These are phyloP conservation scores for Triangularia verruculosa DNA, from an alignment of 2,329 filamentous ascomycete genomes.

Conservation along the genomic window DNA sequence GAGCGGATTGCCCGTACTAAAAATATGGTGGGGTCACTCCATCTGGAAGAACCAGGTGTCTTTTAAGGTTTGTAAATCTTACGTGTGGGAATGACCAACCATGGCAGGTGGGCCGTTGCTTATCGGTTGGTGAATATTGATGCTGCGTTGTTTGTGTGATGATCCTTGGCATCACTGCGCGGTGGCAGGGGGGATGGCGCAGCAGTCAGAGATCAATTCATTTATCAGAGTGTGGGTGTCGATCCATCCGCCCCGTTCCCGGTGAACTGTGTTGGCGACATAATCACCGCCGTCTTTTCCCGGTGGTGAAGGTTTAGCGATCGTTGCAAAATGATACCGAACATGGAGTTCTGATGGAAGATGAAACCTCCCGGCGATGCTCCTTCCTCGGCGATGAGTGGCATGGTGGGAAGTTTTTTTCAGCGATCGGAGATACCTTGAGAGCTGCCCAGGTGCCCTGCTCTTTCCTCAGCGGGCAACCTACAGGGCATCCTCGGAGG, in stretches of 20 bases:
- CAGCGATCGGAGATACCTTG: too few species aligned
- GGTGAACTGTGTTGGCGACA: too few species aligned
- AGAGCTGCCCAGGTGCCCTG: too few species aligned
- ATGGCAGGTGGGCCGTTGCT: not conserved
- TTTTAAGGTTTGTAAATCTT: not conserved
- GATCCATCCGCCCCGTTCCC: not conserved
- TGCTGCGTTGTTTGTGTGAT: conserved; percentile 4
- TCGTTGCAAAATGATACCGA: too few species aligned
- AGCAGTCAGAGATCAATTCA: not conserved
- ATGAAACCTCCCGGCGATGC: too few species aligned
- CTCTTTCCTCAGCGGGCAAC: too few species aligned
- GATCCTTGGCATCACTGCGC: conserved; percentile 4
- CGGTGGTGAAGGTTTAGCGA: too few species aligned
- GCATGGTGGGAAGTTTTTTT: too few species aligned
- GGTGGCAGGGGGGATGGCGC: not conserved
- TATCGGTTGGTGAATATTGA: not conserved
- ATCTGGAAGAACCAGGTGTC: not conserved
- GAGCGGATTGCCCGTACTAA: not conserved
- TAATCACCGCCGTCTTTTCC: too few species aligned
- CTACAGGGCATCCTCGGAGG: too few species aligned
- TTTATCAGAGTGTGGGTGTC: not conserved
- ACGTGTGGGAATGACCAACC: not conserved
- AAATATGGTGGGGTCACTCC: not conserved
- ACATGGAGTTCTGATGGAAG: too few species aligned
- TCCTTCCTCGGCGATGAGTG: too few species aligned